Percentiles rank a stretch among this genome's conserved stretches.
Conservation (phyloP, 2,329 filamentous ascomycete genomes). For the Apiospora kogelbergensis region DNA sequence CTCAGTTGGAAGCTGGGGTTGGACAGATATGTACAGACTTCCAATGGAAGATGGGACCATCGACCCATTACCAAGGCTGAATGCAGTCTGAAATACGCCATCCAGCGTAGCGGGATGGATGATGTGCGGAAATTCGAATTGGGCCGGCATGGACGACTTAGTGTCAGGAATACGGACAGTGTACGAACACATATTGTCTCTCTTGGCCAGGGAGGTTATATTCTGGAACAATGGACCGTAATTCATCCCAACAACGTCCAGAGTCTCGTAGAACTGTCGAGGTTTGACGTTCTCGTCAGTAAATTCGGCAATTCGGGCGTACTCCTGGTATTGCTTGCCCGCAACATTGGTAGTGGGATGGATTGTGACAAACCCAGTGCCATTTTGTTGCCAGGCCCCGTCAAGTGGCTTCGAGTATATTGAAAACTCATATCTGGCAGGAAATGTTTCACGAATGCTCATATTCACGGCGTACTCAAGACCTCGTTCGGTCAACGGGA, state of each 20-base stretch:
- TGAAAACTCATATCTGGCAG: conserved; percentile 36
- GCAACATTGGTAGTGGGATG: conserved; percentile 18
- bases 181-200: conserved; percentile 34
- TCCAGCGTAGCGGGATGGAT: conserved; percentile 61
- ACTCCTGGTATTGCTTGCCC: conserved; percentile 21
- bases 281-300: conserved; percentile 38
- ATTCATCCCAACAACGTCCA: conserved; percentile 51
- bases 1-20: conserved; percentile 28
- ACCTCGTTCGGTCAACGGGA: conserved; percentile 45
- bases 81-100: conserved; percentile 53
- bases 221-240: conserved; percentile 53
- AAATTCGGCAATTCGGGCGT: conserved; percentile 13
- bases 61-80: conserved; percentile 42
- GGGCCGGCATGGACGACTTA: conserved; percentile 49
- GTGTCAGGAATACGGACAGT: conserved; percentile 48
- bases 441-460: conserved; percentile 18
- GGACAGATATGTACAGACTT: conserved; percentile 46
- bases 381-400: conserved; percentile 43
- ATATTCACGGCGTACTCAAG: conserved; percentile 51
- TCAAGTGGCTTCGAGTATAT: conserved; percentile 47
- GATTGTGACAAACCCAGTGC: conserved; percentile 18
- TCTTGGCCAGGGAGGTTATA: conserved; percentile 36
- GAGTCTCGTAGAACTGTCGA: conserved; percentile 49
- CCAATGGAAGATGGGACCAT: conserved; percentile 51
- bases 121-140: conserved; percentile 53